Percentiles rank a stretch among this genome's conserved stretches.
Evolutionary conservation across 2,329 filamentous ascomycete species (phyloP).

Genomic region (Claviceps purpurea): DNA sequence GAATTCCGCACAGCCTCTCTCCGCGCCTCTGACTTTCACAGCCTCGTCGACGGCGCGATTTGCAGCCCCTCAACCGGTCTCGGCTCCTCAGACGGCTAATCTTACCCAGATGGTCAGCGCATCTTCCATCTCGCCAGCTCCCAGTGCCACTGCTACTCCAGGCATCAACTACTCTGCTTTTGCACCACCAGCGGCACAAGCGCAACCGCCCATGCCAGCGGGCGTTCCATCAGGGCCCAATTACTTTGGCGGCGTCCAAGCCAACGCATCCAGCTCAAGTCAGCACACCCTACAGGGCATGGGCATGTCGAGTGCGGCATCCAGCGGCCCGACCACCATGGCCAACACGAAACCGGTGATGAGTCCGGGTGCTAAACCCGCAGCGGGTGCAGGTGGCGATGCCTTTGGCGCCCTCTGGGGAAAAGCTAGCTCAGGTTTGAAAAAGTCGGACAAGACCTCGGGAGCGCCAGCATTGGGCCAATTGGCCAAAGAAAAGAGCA

Average conservation of each 20-base stretch:
- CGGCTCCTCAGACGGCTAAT: slow-evolving; percentile 67
- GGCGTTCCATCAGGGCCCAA: slow-evolving; percentile 73
- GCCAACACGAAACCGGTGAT: slow-evolving; percentile 35
- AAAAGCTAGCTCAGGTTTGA: slow-evolving; percentile 57
- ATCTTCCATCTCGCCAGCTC: slow-evolving; percentile 65
- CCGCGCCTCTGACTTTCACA: slow-evolving; percentile 34
- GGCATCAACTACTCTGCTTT: slow-evolving; percentile 54
- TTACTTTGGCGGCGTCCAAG: slow-evolving; percentile 79
- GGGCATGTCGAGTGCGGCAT: slow-evolving; percentile 21
- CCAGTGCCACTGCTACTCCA: slow-evolving; percentile 40
- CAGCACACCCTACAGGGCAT: slow-evolving; percentile 12
- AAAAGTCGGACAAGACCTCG: slow-evolving; percentile 52
- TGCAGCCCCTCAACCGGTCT: slow-evolving; percentile 71
- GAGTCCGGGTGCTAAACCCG: slow-evolving; percentile 36
- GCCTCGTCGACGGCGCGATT: slow-evolving; percentile 51
- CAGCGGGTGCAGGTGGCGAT: slow-evolving; percentile 54
- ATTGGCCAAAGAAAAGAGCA: slow-evolving; percentile 95
- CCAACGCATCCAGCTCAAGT: slow-evolving; percentile 17
- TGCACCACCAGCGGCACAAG: slow-evolving; percentile 23
- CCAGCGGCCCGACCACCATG: slow-evolving; percentile 23
- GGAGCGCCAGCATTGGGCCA: slow-evolving; percentile 73
- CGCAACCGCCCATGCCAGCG: slow-evolving; percentile 39
- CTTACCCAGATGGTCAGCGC: slow-evolving; percentile 69
- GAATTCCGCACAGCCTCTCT: slow-evolving; percentile 32
- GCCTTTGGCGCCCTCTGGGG: slow-evolving; percentile 85